Evolutionary conservation across 306 rosid species (phyloP), one percentile per base, ranked within the genome.

Genomic region (Astragalus membranaceus): DNA sequence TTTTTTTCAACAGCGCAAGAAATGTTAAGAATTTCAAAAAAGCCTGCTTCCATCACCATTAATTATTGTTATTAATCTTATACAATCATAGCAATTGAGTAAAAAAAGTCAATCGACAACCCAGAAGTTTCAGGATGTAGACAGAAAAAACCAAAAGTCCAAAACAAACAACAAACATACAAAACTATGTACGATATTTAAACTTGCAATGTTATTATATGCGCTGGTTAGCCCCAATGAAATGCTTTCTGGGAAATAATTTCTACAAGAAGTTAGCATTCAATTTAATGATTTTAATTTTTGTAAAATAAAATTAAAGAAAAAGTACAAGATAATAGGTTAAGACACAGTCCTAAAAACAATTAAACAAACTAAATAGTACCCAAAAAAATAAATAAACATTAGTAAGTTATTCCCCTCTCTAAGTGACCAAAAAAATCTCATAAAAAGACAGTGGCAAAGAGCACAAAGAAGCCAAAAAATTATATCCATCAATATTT

Each of bases 261-360:
- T 49, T 67, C 74, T 55, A n/a, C 13, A 57, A 32, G 43, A 53
- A 68, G 43, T 75, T 59, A 54, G 2, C 44, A 76, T 59, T 51
- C 41, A 58, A 58, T 4, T 49, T 14, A 66, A 8, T 3, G 54
- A 46, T 75, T 65, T 54, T 46, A 20, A 7, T n/a, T 53, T 46
- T 44, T 5, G 39, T 44, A 13, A 47, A 17, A 23, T 13, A 13
- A 36, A 14, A 2, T 56, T 7, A 39, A 39, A 8, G 43, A 13
- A 8, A 5, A 55, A 32, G 32, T 17, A 59, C 30, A 55, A 47
- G 44, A 57, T 23, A 66, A 36, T 20, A 57, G 10, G 52, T n/a
- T 58, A 67, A 36, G 36, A 15, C 47, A 35, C 66, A 26, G 51
- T 49, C 33, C 33, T 10, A 32, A 64, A 64, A 53, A 64, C 29